These are phyloP conservation scores for Colletotrichum cereale DNA, from an alignment of 2,329 filamentous ascomycete species.

Conservation along the genomic window DNA sequence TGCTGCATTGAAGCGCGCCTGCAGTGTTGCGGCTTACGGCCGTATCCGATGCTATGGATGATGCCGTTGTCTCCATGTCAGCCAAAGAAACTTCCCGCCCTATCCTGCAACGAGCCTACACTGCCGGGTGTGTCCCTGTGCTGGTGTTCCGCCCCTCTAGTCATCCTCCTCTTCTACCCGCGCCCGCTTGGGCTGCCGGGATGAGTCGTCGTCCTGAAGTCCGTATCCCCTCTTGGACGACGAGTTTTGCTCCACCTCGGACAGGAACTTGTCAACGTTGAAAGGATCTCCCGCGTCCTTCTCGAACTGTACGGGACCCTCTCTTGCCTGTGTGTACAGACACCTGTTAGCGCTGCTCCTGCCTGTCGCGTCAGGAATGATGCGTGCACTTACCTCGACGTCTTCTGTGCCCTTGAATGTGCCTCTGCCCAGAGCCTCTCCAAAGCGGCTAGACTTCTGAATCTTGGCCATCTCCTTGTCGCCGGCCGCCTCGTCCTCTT, in stretches of 20 bases:
- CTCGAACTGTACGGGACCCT: constrained; percentile 96
- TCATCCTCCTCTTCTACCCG: constrained; percentile 83
- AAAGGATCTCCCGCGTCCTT: constrained; percentile 89
- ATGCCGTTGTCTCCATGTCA: constrained; percentile 24
- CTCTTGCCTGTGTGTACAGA: constrained; percentile 68
- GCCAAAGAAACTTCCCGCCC: neutral
- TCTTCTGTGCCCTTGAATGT: constrained; percentile 91
- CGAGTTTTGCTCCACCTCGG: constrained; percentile 75
- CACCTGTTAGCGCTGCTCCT: constrained; percentile 5
- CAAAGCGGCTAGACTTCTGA: constrained; percentile 84
- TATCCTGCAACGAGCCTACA: neutral
- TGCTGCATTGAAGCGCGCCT: constrained; percentile 5
- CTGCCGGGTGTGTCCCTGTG: neutral
- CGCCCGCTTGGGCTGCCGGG: constrained; percentile 76
- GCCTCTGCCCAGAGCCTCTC: constrained; percentile 87
- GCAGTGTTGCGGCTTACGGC: neutral
- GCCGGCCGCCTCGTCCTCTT: constrained; percentile 82
- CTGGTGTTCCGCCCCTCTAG: constrained; percentile 39
- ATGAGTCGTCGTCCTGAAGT: constrained; percentile 75
- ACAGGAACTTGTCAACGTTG: constrained; percentile 93
- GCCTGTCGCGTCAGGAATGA: neutral
- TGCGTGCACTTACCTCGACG: constrained; percentile 73
- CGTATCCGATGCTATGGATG: constrained; percentile 7
- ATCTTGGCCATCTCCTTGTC: constrained; percentile 90
- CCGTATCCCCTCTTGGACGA: constrained; percentile 81